phyloP scores from a whole-genome alignment of 345 rosid genomes.

The Salix koriyanagi region DNA sequence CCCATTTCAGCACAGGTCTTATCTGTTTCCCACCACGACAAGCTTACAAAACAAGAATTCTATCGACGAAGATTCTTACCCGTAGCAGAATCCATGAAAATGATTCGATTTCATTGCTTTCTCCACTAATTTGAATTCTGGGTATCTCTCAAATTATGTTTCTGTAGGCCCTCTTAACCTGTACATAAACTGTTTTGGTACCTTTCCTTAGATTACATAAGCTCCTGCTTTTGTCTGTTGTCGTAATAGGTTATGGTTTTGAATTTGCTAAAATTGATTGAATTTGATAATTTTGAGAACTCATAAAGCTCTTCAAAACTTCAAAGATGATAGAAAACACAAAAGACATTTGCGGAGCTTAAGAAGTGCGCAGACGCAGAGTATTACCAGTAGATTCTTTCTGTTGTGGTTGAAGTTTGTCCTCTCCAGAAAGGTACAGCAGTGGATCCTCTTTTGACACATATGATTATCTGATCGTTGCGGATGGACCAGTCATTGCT shows the following conservation, averaged over 20 bases:
- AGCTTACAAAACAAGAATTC: too few relatives aligned
- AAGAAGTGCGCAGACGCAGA: neutral
- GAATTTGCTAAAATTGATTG: neutral
- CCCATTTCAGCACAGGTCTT: neutral
- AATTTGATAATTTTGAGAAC: too few relatives aligned
- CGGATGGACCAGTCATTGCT: neutral
- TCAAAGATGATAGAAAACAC: too few relatives aligned
- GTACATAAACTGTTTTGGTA: neutral
- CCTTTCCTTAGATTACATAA: neutral
- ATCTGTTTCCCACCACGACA: neutral
- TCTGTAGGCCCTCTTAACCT: neutral
- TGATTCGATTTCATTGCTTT: too few relatives aligned
- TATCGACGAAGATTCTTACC: too few relatives aligned
- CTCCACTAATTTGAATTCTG: too few relatives aligned
- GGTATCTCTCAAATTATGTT: too few relatives aligned
- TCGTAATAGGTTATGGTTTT: too few relatives aligned
- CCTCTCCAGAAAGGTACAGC: too few relatives aligned
- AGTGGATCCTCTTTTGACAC: too few relatives aligned
- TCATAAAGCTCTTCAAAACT: neutral
- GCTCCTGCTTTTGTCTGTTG: neutral
- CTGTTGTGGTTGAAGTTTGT: neutral
- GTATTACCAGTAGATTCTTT: neutral
- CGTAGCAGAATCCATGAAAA: neutral
- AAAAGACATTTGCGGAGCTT: too few relatives aligned
- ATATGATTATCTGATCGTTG: too few relatives aligned